Evolutionary conservation across 2,329 filamentous ascomycete species (phyloP).

Genomic region (Lomentospora prolificans): DNA sequence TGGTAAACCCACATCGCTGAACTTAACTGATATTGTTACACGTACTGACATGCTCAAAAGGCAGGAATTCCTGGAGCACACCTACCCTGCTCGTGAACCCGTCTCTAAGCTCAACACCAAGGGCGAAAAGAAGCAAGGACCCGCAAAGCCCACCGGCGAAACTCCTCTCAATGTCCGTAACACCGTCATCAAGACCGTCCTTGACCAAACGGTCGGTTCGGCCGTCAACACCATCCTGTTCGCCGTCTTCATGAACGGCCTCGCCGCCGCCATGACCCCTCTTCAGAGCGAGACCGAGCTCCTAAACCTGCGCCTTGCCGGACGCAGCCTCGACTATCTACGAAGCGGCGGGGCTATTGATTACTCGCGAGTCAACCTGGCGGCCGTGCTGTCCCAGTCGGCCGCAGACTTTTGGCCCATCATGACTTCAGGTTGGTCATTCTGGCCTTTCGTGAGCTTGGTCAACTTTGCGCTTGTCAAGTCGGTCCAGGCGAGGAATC

Average conservation of each 20-base stretch:
- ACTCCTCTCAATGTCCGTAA: conserved; percentile 41
- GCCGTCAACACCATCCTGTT: conserved; percentile 56
- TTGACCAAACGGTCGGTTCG: conserved; percentile 62
- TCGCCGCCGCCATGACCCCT: conserved; percentile 39
- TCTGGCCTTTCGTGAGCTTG: conserved; percentile 63
- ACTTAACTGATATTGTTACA: conserved; percentile 3
- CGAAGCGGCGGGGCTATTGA: conserved; percentile 30
- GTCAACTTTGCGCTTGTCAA: conserved; percentile 60
- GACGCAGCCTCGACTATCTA: conserved; percentile 23
- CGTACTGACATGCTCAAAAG: no score
- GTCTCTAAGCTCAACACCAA: conserved; percentile 22
- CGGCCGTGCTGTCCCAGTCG: conserved; percentile 30
- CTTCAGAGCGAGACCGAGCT: conserved; percentile 19
- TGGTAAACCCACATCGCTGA: conserved; percentile 45
- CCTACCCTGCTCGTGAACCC: conserved; percentile 57
- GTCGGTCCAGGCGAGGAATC: conserved; percentile 59
- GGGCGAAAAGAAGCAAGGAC: conserved; percentile 30
- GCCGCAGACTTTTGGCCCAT: conserved; percentile 53
- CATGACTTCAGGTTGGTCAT: conserved; percentile 54
- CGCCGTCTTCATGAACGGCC: conserved; percentile 46
- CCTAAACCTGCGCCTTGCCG: conserved; percentile 7
- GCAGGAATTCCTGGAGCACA: conserved; percentile 66
- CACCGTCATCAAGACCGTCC: conserved; percentile 54
- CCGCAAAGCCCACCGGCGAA: conserved; percentile 21
- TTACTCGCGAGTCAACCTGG: conserved; percentile 34